Evolutionary conservation across 1,139 yeast genomes (phyloP).

Genomic region (Sugiyamaella grinbergsii): DNA sequence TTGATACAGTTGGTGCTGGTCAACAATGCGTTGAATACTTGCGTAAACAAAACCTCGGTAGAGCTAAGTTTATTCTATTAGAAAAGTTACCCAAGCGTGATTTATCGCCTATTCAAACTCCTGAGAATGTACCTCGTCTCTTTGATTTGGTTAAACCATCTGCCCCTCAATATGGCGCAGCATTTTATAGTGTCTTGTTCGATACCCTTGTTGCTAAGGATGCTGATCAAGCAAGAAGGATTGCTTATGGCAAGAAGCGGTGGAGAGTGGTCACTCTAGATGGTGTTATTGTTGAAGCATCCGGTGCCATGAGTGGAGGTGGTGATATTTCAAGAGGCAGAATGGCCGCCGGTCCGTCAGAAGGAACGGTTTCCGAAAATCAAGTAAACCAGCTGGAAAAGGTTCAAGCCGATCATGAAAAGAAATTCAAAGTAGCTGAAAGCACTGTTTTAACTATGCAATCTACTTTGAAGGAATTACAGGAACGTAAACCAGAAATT

Average conservation of each 20-base stretch:
- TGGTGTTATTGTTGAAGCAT: conserved; percentile 90
- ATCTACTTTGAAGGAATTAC: conserved; percentile 56
- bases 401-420: conserved; percentile 58
- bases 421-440: conserved; percentile 54
- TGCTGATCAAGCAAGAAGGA: conserved; percentile 77
- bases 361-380: conserved; percentile 50
- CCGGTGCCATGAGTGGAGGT: conserved; percentile 98
- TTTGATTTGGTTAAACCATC: conserved; percentile 78
- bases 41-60: conserved; percentile 81
- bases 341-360: conserved; percentile 52
- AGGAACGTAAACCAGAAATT: conserved; percentile 69
- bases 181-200: conserved; percentile 82
- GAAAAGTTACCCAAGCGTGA: conserved; percentile 70
- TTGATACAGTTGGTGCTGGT: conserved; percentile 90
- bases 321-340: conserved; percentile 62
- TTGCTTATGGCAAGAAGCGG: conserved; percentile 81
- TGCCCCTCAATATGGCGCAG: conserved; percentile 72
- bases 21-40: conserved; percentile 88
- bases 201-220: conserved; percentile 87
- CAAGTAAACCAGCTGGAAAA: conserved; percentile 64
- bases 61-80: conserved; percentile 83
- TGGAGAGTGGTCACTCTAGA: conserved; percentile 91
- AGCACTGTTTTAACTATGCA: conserved; percentile 62
- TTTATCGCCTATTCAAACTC: conserved; percentile 64
- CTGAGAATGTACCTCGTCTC: conserved; percentile 74